Base-by-base conservation (phyloP, 345 rosid species). In the Eucalyptus erythrocorys region DNA sequence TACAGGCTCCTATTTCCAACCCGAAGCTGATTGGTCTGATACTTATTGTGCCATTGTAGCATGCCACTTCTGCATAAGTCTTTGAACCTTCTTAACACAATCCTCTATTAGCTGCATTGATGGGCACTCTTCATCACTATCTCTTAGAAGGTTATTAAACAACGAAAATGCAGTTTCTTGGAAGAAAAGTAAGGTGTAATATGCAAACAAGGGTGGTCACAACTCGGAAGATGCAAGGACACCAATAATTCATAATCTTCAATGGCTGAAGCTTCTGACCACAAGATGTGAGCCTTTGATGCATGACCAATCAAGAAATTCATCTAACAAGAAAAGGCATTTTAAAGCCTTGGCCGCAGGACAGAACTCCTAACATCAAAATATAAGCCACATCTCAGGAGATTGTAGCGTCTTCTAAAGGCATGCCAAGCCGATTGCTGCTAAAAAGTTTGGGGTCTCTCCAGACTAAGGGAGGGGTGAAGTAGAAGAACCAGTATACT, bases 11-110 rank as follows among this genome's bases (percentile, higher is more conserved):
- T 85, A 97, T 93, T 90, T 96, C 98, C 88, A 93, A 89, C 90
- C 98, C 96, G 48, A 98, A 97, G 94, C 98, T 96, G 90, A 93
- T 87, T 37, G 99, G 94, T 89, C 92, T 95, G 37, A 97, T 84
- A 53, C 94, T 87, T 92, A 97, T 87, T 48, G 92, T 92, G 86
- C 99, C 98, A 86, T 96, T 96, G 88, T 96, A 96, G 92, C 96
- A 96, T 50, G 91, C 92, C 92, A 93, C 99, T 93, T 97, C 99
- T 11, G 93, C 94, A 91, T 91, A 40, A 97, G 94, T 17, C 89
- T 90, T 90, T 94, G 96, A 91, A 96, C 92, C 90, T 93, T 95
- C 90, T 88, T 91, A 91, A 94, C 85, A 91, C 96, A 97, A 91
- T 92, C 93, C 93, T 93, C 92, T 92, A 96, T 87, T 96, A 89